Percentiles rank a stretch among this genome's conserved stretches.
phyloP scores from a whole-genome alignment of 2,329 filamentous ascomycete species.

The Cercospora sp. region DNA sequence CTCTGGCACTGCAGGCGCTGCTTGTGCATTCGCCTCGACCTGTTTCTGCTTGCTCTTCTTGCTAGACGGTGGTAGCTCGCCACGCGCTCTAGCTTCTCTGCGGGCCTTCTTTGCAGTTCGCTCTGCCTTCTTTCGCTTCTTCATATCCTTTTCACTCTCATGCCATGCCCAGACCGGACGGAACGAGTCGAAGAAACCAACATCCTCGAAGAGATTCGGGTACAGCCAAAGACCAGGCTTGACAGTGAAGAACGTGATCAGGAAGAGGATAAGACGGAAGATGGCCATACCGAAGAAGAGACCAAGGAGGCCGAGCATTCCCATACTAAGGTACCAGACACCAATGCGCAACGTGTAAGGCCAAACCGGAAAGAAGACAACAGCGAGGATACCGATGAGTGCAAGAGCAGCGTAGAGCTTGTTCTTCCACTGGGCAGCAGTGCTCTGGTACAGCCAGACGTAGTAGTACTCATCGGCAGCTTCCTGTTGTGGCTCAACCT shows the following conservation, averaged over 20 bases:
- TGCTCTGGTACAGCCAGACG: constrained; percentile 90
- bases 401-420: constrained; percentile 87
- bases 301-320: constrained; percentile 82
- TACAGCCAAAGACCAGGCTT: constrained; percentile 96
- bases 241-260: constrained; percentile 80
- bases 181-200: constrained; percentile 97
- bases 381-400: constrained; percentile 76
- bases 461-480: constrained; percentile 86
- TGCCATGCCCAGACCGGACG: constrained; percentile 97
- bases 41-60: constrained; percentile 26
- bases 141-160: constrained; percentile 48
- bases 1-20: constrained; percentile 13
- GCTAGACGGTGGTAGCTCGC: constrained; percentile 22
- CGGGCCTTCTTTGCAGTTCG: constrained; percentile 37
- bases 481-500: constrained; percentile 95
- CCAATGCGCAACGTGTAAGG: constrained; percentile 85
- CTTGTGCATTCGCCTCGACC: constrained; percentile 19
- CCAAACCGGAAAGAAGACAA: constrained; percentile 97
- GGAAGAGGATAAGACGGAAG: constrained; percentile 91
- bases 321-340: constrained; percentile 97
- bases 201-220: constrained; percentile 96
- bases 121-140: constrained; percentile 43
- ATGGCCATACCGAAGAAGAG: constrained; percentile 98
- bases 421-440: constrained; percentile 76
- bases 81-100: constrained; percentile 35